Conservation (phyloP, 129 eudicot species). For the Escallonia herrerae region DNA sequence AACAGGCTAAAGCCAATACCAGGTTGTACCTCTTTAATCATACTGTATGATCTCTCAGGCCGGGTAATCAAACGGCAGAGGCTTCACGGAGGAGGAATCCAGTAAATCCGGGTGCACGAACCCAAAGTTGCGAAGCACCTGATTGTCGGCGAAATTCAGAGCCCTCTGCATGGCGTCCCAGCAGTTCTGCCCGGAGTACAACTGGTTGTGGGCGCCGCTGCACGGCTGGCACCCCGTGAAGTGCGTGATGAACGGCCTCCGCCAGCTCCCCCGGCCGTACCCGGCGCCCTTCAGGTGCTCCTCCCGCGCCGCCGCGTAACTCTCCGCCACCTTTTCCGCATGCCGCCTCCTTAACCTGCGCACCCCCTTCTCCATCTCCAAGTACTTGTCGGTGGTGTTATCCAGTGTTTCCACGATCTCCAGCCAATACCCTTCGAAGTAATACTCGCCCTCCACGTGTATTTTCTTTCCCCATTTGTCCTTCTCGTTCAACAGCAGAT, state of each 20-base stretch:
- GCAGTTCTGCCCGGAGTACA: constrained; percentile 53
- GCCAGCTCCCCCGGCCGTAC: constrained; percentile 41
- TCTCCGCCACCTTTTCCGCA: constrained; percentile 57
- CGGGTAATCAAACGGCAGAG: constrained; percentile 57
- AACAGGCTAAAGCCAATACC: background rate
- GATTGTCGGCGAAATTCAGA: constrained; percentile 75
- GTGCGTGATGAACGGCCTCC: constrained; percentile 82
- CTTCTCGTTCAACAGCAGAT: constrained; percentile 47
- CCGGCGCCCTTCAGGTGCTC: constrained; percentile 52
- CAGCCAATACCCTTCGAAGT: constrained; percentile 88
- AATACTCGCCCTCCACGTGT: constrained; percentile 61
- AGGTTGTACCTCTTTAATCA: background rate
- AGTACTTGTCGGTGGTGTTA: constrained; percentile 35
- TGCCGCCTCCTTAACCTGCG: constrained; percentile 54
- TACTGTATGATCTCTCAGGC: constrained; percentile 18
- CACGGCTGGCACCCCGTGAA: constrained; percentile 95
- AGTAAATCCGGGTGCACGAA: constrained; percentile 48
- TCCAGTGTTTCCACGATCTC: constrained; percentile 58
- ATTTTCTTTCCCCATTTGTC: constrained; percentile 69
- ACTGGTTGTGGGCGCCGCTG: constrained; percentile 65
- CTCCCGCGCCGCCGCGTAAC: constrained; percentile 45
- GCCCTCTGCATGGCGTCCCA: constrained; percentile 62
- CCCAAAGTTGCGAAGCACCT: constrained; percentile 78
- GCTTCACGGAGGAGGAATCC: constrained; percentile 43
- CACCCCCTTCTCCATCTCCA: constrained; percentile 35